Conservation (phyloP, 495 filamentous ascomycete genomes). For the Trichoderma erinaceum region DNA sequence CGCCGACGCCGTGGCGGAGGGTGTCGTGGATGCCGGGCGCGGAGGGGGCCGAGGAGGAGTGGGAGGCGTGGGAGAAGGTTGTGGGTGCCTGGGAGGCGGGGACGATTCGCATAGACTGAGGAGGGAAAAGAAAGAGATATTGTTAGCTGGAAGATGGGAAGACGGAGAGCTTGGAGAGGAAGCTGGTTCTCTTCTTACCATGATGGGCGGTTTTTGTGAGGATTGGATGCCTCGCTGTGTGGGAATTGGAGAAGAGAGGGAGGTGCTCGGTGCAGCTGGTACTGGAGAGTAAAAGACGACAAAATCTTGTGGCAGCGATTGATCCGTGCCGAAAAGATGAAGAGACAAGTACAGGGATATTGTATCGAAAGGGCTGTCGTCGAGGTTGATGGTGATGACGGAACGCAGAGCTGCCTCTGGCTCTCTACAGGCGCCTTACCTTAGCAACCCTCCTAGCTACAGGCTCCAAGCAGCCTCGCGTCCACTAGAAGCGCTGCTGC, state of each 20-base stretch:
- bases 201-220: conserved; percentile 29
- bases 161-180: not conserved
- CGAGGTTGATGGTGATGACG: not conserved
- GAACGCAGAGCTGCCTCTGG: not conserved
- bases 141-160: conserved; percentile 21
- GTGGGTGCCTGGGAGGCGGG: conserved; percentile 56
- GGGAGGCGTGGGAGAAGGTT: conserved; percentile 52
- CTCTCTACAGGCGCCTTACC: not conserved
- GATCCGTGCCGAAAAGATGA: not conserved
- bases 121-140: conserved; percentile 3
- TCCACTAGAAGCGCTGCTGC: conserved; percentile 19
- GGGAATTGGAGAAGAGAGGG: not conserved
- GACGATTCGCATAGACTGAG: conserved; percentile 81
- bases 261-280: not conserved
- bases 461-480: conserved; percentile 46
- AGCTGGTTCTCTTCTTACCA: conserved; percentile 35
- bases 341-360: no score
- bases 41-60: conserved; percentile 67
- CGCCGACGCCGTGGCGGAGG: conserved; percentile 71
- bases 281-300: not conserved
- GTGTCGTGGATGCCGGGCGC: conserved; percentile 89
- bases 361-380: not conserved
- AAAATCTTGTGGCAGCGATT: not conserved
- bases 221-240: not conserved
- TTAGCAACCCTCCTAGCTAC: not conserved